A percentile compares a stretch with the other conserved stretches of the same genome.
phyloP scores from a whole-genome alignment of 2,329 filamentous ascomycete genomes.

The Phialophora macrospora region DNA sequence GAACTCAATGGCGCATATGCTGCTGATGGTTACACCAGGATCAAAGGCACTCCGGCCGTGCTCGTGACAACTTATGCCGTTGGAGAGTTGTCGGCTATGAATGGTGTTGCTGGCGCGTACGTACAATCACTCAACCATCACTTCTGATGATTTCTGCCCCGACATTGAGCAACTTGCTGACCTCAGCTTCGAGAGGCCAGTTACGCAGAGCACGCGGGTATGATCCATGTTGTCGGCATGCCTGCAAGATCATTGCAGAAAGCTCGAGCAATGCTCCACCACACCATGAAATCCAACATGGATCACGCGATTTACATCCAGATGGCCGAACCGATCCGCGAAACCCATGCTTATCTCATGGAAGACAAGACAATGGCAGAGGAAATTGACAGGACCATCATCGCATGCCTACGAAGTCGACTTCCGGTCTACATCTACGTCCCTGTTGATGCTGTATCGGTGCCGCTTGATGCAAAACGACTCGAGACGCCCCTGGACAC shows the following conservation, averaged over 20 bases:
- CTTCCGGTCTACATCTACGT: constrained; percentile 40
- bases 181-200: neutral
- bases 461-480: constrained; percentile 44
- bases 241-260: constrained; percentile 54
- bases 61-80: constrained; percentile 64
- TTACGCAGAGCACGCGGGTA: constrained; percentile 64
- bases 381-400: constrained; percentile 39
- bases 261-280: constrained; percentile 48
- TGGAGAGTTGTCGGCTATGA: constrained; percentile 52
- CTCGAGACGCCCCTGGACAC: constrained; percentile 72
- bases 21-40: constrained; percentile 75
- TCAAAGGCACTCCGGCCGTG: constrained; percentile 64
- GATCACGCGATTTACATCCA: constrained; percentile 37
- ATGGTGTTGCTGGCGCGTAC: constrained; percentile 46
- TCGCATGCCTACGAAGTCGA: constrained; percentile 35
- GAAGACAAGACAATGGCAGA: constrained; percentile 38
- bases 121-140: neutral
- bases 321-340: constrained; percentile 36
- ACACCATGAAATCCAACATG: constrained; percentile 41
- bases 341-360: constrained; percentile 38
- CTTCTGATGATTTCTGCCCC: neutral
- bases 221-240: constrained; percentile 65
- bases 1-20: constrained; percentile 71
- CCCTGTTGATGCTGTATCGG: constrained; percentile 36
- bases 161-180: neutral